phyloP scores from a whole-genome alignment of 2,329 filamentous ascomycete genomes.

The Laburnicola sp. region DNA sequence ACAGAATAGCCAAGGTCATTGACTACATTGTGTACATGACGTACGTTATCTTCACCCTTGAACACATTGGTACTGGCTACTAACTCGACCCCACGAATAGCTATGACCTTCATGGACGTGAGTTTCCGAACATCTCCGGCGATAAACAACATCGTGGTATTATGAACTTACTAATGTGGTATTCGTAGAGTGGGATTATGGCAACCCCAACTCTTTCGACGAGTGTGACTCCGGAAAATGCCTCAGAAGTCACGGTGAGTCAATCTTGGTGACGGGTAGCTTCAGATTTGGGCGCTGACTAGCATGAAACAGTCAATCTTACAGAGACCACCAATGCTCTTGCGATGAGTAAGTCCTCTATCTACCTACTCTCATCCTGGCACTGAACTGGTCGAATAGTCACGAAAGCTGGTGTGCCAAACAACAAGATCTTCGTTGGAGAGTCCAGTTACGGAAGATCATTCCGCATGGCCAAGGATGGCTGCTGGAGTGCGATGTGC shows the following conservation, averaged over 20 bases:
- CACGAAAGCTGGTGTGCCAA: constrained; percentile 35
- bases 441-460: constrained; percentile 36
- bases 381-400: constrained; percentile 9
- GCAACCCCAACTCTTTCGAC: constrained; percentile 9
- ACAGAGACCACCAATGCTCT: not conserved
- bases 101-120: constrained; percentile 30
- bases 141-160: constrained; percentile 38
- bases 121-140: not conserved
- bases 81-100: constrained; percentile 15
- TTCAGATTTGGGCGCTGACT: not conserved
- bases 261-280: not conserved
- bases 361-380: not conserved
- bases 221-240: constrained; percentile 33
- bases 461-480: constrained; percentile 34
- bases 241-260: constrained; percentile 28
- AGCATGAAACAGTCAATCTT: not conserved
- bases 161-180: not conserved
- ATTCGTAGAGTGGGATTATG: constrained; percentile 1
- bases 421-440: constrained; percentile 30
- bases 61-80: no score
- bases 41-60: constrained; percentile 13
- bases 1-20: constrained; percentile 18
- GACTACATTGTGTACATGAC: constrained; percentile 37
- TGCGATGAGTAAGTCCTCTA: not conserved
- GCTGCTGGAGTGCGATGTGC: constrained; percentile 43